Base-by-base conservation (phyloP, 371 early-diverging fungal species). In the Mortierella sp. region DNA sequence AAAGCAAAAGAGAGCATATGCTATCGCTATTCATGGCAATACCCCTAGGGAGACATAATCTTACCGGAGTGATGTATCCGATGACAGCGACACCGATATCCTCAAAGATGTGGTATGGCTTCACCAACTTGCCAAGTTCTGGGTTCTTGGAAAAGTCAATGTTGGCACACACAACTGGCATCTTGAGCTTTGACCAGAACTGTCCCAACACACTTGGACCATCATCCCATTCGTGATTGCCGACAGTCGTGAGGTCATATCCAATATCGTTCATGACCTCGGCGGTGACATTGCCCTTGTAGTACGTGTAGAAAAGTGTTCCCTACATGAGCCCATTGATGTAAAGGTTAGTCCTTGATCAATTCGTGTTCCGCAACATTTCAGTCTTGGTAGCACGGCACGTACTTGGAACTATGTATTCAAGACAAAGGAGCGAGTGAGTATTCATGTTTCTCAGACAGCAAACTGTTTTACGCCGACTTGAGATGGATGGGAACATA, bases 181-280 rank as follows among this genome's bases (percentile, higher is more conserved):
- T 83, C 29, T 73, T 81, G 25, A 91, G 81, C 54, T 76, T 70
- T 29, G 76, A 63, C 72, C 87, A 61, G 60, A 84, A 90, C 9
- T 52, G 57, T 8, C 80, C 85, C 37, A 90, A 62, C 59, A 82
- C 77, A 9, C 69, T 77, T 1, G 86, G 83, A 0, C 92, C 92
- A 24, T 81, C 79, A 73, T 92, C 91, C 50, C 88, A 89, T 64
- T 87, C 89, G 53, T 88, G 86, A 79, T 92, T 91, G 27, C 92
- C 92, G 55, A 90, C 67, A 6, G 85, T 66, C 63, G 88, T 72
- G 10, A 80, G 80, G 45, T 86, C 88, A 70, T 84, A 84, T 16
- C 67, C 76, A 16, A 85, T 68, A 10, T 66, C 66, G 71, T 88
- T 88, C 80, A 92, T 80, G 56, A 86, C 60, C 24, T 78, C 69